Conservation (phyloP, 1,284 basidiomycete species). For the Tilletia caries region DNA sequence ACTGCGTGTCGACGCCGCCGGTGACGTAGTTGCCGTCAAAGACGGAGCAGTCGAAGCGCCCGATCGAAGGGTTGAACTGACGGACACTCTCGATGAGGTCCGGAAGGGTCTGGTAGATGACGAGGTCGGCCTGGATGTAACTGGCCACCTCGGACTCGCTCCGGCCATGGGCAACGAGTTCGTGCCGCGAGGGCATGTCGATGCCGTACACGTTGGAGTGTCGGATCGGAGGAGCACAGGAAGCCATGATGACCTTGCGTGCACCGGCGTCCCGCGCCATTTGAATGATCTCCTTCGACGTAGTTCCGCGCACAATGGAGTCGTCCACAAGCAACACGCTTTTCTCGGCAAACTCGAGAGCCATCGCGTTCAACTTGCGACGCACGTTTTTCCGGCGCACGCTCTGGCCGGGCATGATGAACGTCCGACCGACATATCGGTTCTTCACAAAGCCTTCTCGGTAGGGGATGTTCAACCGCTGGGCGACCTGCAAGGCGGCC, state of each 20-base stretch:
- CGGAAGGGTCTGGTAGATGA: slow-evolving; percentile 92
- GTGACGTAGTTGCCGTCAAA: slow-evolving; percentile 97
- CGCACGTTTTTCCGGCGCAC: slow-evolving; percentile 87
- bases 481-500: slow-evolving; percentile 90
- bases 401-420: slow-evolving; percentile 96
- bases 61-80: slow-evolving; percentile 76
- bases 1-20: slow-evolving; percentile 84
- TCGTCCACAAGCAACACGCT: slow-evolving; percentile 95
- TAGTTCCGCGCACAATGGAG: slow-evolving; percentile 97
- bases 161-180: slow-evolving; percentile 86
- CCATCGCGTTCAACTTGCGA: slow-evolving; percentile 97
- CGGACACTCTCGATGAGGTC: slow-evolving; percentile 85
- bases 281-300: slow-evolving; percentile 97
- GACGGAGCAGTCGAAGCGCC: slow-evolving; percentile 89
- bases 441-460: slow-evolving; percentile 99
- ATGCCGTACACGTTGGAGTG: slow-evolving; percentile 97
- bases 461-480: slow-evolving; percentile 84
- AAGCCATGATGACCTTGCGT: slow-evolving; percentile 93
- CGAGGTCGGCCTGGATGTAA: slow-evolving; percentile 89
- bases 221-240: slow-evolving; percentile 93
- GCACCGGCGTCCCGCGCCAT: slow-evolving; percentile 99
- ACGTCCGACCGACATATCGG: slow-evolving; percentile 94
- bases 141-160: slow-evolving; percentile 72
- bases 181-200: slow-evolving; percentile 93
- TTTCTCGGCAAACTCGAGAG: slow-evolving; percentile 90